phyloP scores from a whole-genome alignment of 108 stramenopile species.

The Pelagomonas calceolata region DNA sequence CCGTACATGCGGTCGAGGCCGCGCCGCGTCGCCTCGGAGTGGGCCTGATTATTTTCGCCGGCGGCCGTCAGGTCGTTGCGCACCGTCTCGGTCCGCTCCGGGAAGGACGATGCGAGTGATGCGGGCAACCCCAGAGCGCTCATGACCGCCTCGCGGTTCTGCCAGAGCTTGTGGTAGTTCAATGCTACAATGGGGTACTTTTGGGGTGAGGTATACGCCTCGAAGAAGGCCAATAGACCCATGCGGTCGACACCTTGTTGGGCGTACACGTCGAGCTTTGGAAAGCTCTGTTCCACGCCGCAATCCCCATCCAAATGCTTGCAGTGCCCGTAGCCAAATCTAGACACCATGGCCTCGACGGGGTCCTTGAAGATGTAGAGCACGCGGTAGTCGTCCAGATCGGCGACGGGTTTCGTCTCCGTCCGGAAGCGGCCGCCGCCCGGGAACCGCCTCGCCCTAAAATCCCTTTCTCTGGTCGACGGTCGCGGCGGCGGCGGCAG shows the following conservation, averaged over 20 bases:
- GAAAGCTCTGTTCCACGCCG: slow-evolving; percentile 15
- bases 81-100: slow-evolving; percentile 24
- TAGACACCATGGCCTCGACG: slow-evolving; percentile 21
- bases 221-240: slow-evolving; percentile 18
- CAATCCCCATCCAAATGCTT: slow-evolving; percentile 26
- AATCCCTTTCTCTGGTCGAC: slow-evolving; percentile 8
- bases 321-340: slow-evolving; percentile 27
- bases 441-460: slow-evolving; percentile 24
- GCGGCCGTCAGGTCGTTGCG: slow-evolving; percentile 28
- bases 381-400: slow-evolving; percentile 23
- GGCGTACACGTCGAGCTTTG: slow-evolving; percentile 21
- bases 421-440: slow-evolving; percentile 4
- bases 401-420: slow-evolving; percentile 1
- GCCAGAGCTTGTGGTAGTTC: slow-evolving; percentile 38
- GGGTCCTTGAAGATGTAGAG: slow-evolving; percentile 32
- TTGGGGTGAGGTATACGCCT: slow-evolving; percentile 21
- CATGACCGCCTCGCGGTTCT: slow-evolving; percentile 23
- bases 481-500: slow-evolving; percentile 11
- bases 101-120: slow-evolving; percentile 10
- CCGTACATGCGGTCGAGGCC: not conserved
- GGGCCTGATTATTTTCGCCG: slow-evolving; percentile 6
- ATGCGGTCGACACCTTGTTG: slow-evolving; percentile 18
- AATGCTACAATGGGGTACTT: slow-evolving; percentile 19
- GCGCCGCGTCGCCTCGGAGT: slow-evolving; percentile 5
- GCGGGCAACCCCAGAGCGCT: slow-evolving; percentile 23